Conservation (phyloP, 805 yeast species). For the Cyberlindnera sargentensis region DNA sequence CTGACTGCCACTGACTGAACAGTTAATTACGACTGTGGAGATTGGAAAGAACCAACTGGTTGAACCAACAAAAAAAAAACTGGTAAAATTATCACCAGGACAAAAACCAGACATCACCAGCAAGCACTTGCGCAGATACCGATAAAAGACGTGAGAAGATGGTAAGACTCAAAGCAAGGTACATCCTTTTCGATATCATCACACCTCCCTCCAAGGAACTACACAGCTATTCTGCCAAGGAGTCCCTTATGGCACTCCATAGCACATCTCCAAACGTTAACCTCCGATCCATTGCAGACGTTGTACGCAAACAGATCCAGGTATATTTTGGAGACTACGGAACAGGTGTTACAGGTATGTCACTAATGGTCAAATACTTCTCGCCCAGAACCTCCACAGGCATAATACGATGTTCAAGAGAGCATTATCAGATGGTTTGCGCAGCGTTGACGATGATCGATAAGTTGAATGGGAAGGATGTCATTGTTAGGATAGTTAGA, state of each 20-base stretch:
- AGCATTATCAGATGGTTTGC: conserved; percentile 51
- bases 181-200: conserved; percentile 71
- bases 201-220: conserved; percentile 41
- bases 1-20: too few relatives aligned
- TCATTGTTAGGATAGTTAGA: conserved; percentile 53
- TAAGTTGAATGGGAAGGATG: conserved; percentile 38
- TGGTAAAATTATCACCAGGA: too few relatives aligned
- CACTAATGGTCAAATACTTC: conserved; percentile 68
- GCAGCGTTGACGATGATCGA: conserved; percentile 59
- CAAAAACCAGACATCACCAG: too few relatives aligned
- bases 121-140: too few relatives aligned
- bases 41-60: too few relatives aligned
- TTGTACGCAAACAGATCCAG: conserved; percentile 49
- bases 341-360: conserved; percentile 51
- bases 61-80: too few relatives aligned
- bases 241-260: conserved; percentile 41
- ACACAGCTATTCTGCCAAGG: conserved; percentile 26
- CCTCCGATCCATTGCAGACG: conserved; percentile 41
- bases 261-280: conserved; percentile 40
- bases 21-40: too few relatives aligned
- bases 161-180: conserved; percentile 87
- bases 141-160: conserved; percentile 28
- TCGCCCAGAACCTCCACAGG: conserved; percentile 80
- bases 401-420: conserved; percentile 69
- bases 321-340: conserved; percentile 77